Base-by-base conservation (phyloP, 257 asterid species). In the Lantana camara region DNA sequence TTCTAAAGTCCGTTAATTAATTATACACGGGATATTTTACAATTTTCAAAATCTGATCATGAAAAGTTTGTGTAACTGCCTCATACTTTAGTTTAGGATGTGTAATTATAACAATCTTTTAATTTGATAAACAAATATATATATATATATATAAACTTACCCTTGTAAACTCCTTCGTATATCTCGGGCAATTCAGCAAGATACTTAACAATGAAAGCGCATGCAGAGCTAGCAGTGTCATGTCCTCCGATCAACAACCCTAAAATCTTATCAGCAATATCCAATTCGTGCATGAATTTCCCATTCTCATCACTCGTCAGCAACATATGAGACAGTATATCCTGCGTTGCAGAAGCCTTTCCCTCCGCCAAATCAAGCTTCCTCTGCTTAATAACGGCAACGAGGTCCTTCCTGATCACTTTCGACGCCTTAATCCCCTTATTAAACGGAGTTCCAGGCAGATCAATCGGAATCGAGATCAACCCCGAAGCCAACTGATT, bases 281-380 rank as follows among this genome's bases (percentile, higher is more conserved):
- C 80, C 62, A 69, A 21, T 3, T 78, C 83, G 0, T 47, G 24
- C 77, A 73, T 77, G 64, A 69, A 73, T 9, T 60, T 73, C 5
- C 83, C 83, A 16, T 57, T 70, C 15, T 77, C 77, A 14, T 78
- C 80, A 14, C 71, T 54, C 0, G 83, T 62, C 29, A 66, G 61
- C 2, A 77, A 71, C 82, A 77, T 77, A 27, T 77, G 82, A 3
- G 82, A 73, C 47, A 77, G 11, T 1, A 77, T 73, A 30, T 77
- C 82, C 49, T 77, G 82, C 12, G 73, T 62, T 0, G 77, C 59
- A 7, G 79, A 30, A 0, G 80, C 74, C 17, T 61, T 66, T 17
- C 80, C 83, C 1, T 70, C 80, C 2, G 58, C 71, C 57, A 78
- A 14, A 8, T 73, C 77, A 4, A 69, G n/a, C 9, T 70, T 73